Conservation (phyloP, 805 yeast genomes). For the Cyberlindnera maritima region DNA sequence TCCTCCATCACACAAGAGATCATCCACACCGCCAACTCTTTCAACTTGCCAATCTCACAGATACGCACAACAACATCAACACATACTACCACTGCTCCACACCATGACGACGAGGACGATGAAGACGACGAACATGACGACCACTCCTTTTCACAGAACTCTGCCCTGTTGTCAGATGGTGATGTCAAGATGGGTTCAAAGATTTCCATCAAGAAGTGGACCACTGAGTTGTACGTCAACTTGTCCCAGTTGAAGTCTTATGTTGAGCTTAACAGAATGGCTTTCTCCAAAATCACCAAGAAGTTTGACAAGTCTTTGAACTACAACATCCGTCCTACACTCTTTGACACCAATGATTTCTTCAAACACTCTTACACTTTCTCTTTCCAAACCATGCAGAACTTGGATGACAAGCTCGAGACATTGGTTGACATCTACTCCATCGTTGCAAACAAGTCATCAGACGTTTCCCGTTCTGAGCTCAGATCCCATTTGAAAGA, state of each 20-base stretch:
- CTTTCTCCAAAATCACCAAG: slow-evolving; percentile 82
- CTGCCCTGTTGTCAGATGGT: slow-evolving; percentile 48
- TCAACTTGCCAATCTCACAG: slow-evolving; percentile 22
- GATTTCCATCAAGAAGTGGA: slow-evolving; percentile 67
- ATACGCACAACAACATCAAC: too few relatives aligned
- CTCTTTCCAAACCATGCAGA: slow-evolving; percentile 40
- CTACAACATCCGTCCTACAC: slow-evolving; percentile 46
- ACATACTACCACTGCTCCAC: background rate
- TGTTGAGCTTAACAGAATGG: slow-evolving; percentile 80
- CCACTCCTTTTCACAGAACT: slow-evolving; percentile 39
- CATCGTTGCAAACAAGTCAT: slow-evolving; percentile 35
- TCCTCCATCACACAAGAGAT: slow-evolving; percentile 23
- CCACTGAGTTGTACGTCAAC: slow-evolving; percentile 62
- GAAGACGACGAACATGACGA: slow-evolving; percentile 40
- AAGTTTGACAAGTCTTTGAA: slow-evolving; percentile 83
- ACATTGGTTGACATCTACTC: slow-evolving; percentile 55
- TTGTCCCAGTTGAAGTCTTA: slow-evolving; percentile 81
- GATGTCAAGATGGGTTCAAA: slow-evolving; percentile 50
- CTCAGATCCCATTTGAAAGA: slow-evolving; percentile 70
- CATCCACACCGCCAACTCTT: slow-evolving; percentile 19
- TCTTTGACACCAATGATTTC: slow-evolving; percentile 44
- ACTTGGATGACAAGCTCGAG: slow-evolving; percentile 52
- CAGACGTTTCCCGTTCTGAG: slow-evolving; percentile 44
- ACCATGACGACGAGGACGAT: slow-evolving; percentile 29
- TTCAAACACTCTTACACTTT: slow-evolving; percentile 56